A percentile compares a stretch with the other conserved stretches of the same genome.
Conservation (phyloP, 2,329 filamentous ascomycete genomes). For the Fusarium nelsonii region DNA sequence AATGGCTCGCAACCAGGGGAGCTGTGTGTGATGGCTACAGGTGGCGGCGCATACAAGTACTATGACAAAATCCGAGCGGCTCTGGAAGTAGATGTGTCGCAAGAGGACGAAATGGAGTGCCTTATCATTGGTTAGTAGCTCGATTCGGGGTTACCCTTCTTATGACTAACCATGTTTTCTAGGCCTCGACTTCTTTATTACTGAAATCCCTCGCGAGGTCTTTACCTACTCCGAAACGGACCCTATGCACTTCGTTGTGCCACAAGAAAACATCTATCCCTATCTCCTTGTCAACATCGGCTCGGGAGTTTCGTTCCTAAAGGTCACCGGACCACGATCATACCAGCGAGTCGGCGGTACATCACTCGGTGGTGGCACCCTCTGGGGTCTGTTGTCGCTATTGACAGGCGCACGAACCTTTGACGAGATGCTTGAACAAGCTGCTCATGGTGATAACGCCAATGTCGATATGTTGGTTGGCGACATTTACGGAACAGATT, state of each 20-base stretch:
- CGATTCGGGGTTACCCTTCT: background rate
- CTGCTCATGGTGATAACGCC: constrained; percentile 90
- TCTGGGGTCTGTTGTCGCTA: constrained; percentile 93
- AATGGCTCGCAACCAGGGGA: constrained; percentile 79
- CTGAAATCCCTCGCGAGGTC: constrained; percentile 95
- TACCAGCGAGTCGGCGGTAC: constrained; percentile 95
- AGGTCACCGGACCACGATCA: constrained; percentile 88
- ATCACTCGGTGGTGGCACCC: constrained; percentile 93
- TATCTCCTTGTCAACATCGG: constrained; percentile 99
- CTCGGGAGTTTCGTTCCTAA: constrained; percentile 96
- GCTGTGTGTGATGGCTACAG: constrained; percentile 93
- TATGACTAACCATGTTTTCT: constrained; percentile 16
- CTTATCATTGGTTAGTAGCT: constrained; percentile 82
- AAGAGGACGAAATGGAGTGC: constrained; percentile 99
- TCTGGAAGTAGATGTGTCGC: constrained; percentile 86
- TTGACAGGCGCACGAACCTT: constrained; percentile 96
- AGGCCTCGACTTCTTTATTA: constrained; percentile 99
- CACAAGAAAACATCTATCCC: constrained; percentile 86
- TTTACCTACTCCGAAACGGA: constrained; percentile 95
- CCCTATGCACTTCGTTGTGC: constrained; percentile 88
- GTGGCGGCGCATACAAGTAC: constrained; percentile 95
- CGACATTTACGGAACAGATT: constrained; percentile 97
- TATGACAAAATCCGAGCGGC: constrained; percentile 90
- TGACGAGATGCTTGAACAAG: constrained; percentile 95
- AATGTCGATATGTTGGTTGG: constrained; percentile 97